These are phyloP conservation scores for Achaetomium macrosporum DNA, from an alignment of 2,329 filamentous ascomycete species.

Conservation along the genomic window DNA sequence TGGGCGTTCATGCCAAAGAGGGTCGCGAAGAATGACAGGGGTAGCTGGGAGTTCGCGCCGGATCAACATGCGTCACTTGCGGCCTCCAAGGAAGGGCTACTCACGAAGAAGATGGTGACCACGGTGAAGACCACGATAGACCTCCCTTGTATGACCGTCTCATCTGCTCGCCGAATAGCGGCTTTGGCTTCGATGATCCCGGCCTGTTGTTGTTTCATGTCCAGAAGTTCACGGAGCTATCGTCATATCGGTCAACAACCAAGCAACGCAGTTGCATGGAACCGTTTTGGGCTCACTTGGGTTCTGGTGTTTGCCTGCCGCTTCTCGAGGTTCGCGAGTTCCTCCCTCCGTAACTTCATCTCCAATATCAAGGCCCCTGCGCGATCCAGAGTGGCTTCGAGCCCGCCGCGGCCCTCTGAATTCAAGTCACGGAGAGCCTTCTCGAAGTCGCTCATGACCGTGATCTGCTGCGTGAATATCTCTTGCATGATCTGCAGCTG, in stretches of 20 bases:
- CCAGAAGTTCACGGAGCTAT: constrained; percentile 27
- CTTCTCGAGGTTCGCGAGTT: constrained; percentile 26
- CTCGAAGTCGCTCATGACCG: constrained; percentile 22
- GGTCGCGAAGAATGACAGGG: constrained; percentile 33
- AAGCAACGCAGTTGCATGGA: not conserved
- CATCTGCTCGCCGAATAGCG: constrained; percentile 28
- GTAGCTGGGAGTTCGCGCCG: constrained; percentile 25
- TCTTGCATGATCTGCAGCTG: constrained; percentile 25
- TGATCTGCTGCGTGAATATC: constrained; percentile 22
- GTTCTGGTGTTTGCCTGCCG: constrained; percentile 25
- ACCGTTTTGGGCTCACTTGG: constrained; percentile 20
- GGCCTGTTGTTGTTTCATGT: constrained; percentile 32
- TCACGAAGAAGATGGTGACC: constrained; percentile 33
- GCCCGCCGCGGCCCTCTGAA: constrained; percentile 5
- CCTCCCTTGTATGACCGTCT: constrained; percentile 29
- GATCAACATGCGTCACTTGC: not conserved
- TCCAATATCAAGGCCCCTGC: constrained; percentile 17
- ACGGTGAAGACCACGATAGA: constrained; percentile 32
- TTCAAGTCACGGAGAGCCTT: constrained; percentile 17
- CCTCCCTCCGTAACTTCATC: constrained; percentile 22
- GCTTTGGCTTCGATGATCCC: constrained; percentile 31
- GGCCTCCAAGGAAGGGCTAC: not conserved
- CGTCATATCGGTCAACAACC: not conserved
- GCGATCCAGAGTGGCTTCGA: constrained; percentile 10
- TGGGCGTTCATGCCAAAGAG: constrained; percentile 36